Percentiles rank a stretch among this genome's conserved stretches.
These are phyloP conservation scores for Petrea volubilis DNA, from an alignment of 257 asterid genomes.

Conservation along the genomic window DNA sequence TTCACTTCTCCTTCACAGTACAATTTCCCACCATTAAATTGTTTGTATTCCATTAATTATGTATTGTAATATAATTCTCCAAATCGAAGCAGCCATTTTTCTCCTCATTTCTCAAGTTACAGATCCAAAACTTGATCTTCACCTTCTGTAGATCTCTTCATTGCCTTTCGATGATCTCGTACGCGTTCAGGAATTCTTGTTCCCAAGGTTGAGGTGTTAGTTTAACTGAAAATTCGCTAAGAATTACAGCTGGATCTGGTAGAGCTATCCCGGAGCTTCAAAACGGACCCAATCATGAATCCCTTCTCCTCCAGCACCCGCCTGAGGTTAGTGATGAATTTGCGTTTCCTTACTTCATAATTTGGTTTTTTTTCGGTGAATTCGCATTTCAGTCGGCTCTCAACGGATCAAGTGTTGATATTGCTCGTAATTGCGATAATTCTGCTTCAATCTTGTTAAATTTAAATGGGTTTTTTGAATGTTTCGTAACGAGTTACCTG, in stretches of 20 bases:
- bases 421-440: conserved; percentile 3
- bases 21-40: conserved; percentile 6
- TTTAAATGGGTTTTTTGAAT: conserved; percentile 22
- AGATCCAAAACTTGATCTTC: conserved; percentile 33
- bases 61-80: conserved; percentile 10
- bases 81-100: conserved; percentile 10
- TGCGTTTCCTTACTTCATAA: neutral
- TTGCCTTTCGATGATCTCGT: conserved; percentile 28
- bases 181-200: conserved; percentile 15
- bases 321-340: conserved; percentile 57
- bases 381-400: neutral
- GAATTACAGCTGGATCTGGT: conserved; percentile 67
- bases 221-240: conserved; percentile 6
- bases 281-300: conserved; percentile 82
- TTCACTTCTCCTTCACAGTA: conserved; percentile 6
- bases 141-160: conserved; percentile 33
- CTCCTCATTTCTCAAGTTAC: conserved; percentile 4
- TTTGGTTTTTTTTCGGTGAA: neutral
- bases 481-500: conserved; percentile 9
- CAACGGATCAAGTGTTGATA: conserved; percentile 20
- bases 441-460: conserved; percentile 18
- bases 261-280: conserved; percentile 61
- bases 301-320: conserved; percentile 92
- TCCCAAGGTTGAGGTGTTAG: conserved; percentile 17
- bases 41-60: conserved; percentile 15